Evolutionary conservation across 148 eudicot genomes (phyloP).

Genomic region (Arctostaphylos glauca): DNA sequence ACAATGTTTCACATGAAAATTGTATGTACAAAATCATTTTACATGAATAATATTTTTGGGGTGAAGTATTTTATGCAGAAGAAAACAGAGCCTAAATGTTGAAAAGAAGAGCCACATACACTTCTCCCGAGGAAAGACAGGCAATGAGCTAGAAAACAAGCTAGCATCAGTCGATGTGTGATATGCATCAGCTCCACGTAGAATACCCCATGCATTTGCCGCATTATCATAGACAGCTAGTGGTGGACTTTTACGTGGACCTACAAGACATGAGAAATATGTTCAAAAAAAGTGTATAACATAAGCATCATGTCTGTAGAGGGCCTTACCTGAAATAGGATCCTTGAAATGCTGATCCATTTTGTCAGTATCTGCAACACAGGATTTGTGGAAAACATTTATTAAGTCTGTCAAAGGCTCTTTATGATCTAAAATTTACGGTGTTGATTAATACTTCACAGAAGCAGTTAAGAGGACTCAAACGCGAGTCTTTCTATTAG

Average conservation of each 20-base stretch:
- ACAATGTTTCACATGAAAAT: not conserved
- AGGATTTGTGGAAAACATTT: not conserved
- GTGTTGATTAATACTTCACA: not conserved
- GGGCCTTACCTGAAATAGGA: conserved; percentile 27
- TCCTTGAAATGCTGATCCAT: conserved; percentile 39
- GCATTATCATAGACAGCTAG: conserved; percentile 18
- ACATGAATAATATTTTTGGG: not conserved
- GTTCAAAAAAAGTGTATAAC: not conserved
- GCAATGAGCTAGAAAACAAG: conserved; percentile 56
- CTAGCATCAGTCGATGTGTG: conserved; percentile 47
- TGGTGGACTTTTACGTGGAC: conserved; percentile 22
- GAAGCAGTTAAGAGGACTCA: not conserved
- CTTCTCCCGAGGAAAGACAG: conserved; percentile 43
- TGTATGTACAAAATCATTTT: not conserved
- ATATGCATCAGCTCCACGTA: conserved; percentile 23
- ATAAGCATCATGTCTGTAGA: not conserved
- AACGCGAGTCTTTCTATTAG: not conserved
- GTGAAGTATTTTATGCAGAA: not conserved
- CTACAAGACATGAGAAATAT: conserved; percentile 21
- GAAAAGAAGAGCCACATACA: conserved; percentile 27
- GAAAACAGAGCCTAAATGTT: not conserved
- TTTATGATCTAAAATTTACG: not conserved
- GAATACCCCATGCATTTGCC: conserved; percentile 42
- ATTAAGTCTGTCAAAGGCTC: not conserved
- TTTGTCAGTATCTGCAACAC: conserved; percentile 30